A percentile compares a stretch with the other conserved stretches of the same genome.
Conservation (phyloP, 192 early-diverging fungal genomes). For the Phlyctochytrium bullatum region DNA sequence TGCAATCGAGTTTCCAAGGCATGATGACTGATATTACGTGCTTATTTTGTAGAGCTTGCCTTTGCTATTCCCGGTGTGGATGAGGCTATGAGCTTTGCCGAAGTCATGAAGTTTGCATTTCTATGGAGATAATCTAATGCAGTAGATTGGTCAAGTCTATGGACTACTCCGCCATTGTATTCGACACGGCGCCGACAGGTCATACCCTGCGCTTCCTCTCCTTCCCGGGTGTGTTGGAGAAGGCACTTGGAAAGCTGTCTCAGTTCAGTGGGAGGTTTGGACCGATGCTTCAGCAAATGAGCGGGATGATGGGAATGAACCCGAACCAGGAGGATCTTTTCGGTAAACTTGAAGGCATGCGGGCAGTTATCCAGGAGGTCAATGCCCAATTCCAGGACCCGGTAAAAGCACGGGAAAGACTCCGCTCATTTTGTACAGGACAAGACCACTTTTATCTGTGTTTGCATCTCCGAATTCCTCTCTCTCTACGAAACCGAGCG, state of each 20-base stretch:
- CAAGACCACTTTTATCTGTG: slow-evolving; percentile 98
- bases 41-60: slow-evolving; percentile 87
- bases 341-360: slow-evolving; percentile 93
- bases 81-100: slow-evolving; percentile 99
- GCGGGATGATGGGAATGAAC: slow-evolving; percentile 79
- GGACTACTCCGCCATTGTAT: slow-evolving; percentile 98
- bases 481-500: slow-evolving; percentile 99
- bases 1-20: slow-evolving; percentile 23
- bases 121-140: background rate
- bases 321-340: slow-evolving; percentile 88
- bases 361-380: slow-evolving; percentile 93
- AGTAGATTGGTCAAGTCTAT: slow-evolving; percentile 96
- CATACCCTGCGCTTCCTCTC: slow-evolving; percentile 98
- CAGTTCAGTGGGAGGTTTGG: slow-evolving; percentile 91
- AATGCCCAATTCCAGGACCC: slow-evolving; percentile 99
- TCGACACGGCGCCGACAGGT: slow-evolving; percentile 99
- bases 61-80: slow-evolving; percentile 99
- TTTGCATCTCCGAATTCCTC: slow-evolving; percentile 99
- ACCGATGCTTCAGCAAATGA: slow-evolving; percentile 87
- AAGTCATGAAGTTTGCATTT: slow-evolving; percentile 90
- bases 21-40: background rate
- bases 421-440: slow-evolving; percentile 49
- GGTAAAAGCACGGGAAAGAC: slow-evolving; percentile 36
- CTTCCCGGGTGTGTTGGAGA: slow-evolving; percentile 96
- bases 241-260: slow-evolving; percentile 94